phyloP scores from a whole-genome alignment of 2,329 filamentous ascomycete genomes.

The Alternaria burnsii region DNA sequence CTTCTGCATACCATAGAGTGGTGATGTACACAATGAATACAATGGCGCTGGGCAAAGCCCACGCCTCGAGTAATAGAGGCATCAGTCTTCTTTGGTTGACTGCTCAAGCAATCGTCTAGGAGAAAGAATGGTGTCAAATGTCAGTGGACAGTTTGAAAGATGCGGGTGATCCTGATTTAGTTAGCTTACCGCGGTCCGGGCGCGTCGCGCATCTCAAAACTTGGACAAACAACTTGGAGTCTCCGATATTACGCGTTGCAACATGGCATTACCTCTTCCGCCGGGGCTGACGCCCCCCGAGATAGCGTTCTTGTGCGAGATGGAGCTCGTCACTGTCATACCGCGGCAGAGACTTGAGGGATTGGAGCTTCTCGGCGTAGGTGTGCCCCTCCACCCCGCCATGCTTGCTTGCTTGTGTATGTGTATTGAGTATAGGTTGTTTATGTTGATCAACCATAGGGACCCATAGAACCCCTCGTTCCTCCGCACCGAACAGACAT shows the following conservation, averaged over 20 bases:
- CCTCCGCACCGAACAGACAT: conserved; percentile 82
- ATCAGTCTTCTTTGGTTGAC: conserved; percentile 17
- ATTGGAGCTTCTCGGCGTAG: conserved; percentile 84
- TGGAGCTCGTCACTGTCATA: conserved; percentile 93
- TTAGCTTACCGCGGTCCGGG: conserved; percentile 25
- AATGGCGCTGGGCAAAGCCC: conserved; percentile 35
- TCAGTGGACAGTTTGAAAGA: neutral
- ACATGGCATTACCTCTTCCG: conserved; percentile 69
- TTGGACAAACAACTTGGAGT: conserved; percentile 19
- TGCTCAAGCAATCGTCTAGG: neutral
- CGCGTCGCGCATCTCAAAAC: conserved; percentile 16
- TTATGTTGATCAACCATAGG: conserved; percentile 62
- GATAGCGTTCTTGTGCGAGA: conserved; percentile 94
- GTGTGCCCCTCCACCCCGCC: conserved; percentile 55
- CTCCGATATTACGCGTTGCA: conserved; percentile 34
- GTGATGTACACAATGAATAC: conserved; percentile 32
- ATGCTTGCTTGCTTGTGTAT: conserved; percentile 19
- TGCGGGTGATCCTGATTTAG: conserved; percentile 21
- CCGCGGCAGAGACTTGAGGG: conserved; percentile 89
- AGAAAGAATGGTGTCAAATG: conserved; percentile 2
- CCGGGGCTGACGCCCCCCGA: conserved; percentile 82
- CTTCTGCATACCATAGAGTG: conserved; percentile 42
- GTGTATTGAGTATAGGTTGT: neutral
- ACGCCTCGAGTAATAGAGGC: conserved; percentile 31
- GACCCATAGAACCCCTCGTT: conserved; percentile 75